Evolutionary conservation across 139 green algal species (phyloP).

Genomic region (Micromonas commoda): DNA sequence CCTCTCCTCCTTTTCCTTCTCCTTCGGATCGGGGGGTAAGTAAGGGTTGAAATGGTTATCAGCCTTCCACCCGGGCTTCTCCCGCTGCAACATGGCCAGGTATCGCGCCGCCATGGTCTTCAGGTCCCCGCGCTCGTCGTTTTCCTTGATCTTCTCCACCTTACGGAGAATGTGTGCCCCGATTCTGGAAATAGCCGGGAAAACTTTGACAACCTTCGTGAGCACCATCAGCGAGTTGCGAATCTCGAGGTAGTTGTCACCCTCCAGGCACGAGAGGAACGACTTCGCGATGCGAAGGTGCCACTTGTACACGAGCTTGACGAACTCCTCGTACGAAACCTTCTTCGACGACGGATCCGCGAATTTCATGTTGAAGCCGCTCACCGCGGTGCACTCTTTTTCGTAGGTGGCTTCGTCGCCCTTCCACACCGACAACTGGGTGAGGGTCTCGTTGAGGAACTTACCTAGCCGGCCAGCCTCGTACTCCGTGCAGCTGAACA

Average conservation of each 20-base stretch:
- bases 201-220: slow-evolving; percentile 37
- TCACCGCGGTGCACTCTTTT: slow-evolving; percentile 32
- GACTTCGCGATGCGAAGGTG: slow-evolving; percentile 29
- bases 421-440: slow-evolving; percentile 42
- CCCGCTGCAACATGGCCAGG: slow-evolving; percentile 2
- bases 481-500: slow-evolving; percentile 49
- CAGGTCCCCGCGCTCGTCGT: slow-evolving; percentile 27
- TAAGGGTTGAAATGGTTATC: slow-evolving; percentile 15
- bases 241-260: slow-evolving; percentile 44
- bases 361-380: slow-evolving; percentile 15
- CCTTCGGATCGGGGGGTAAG: not conserved
- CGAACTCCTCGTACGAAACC: slow-evolving; percentile 33
- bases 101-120: slow-evolving; percentile 26
- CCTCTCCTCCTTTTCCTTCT: not conserved
- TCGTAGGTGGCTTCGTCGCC: slow-evolving; percentile 27
- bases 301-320: slow-evolving; percentile 37
- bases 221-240: slow-evolving; percentile 52
- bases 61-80: not conserved
- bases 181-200: slow-evolving; percentile 1
- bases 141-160: slow-evolving; percentile 21
- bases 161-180: not conserved
- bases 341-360: not conserved
- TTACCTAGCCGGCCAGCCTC: slow-evolving; percentile 58
- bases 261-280: slow-evolving; percentile 40
- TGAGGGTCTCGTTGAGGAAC: slow-evolving; percentile 51